Conservation (phyloP, 495 filamentous ascomycete species). For the Talaromyces trachyspermus region DNA sequence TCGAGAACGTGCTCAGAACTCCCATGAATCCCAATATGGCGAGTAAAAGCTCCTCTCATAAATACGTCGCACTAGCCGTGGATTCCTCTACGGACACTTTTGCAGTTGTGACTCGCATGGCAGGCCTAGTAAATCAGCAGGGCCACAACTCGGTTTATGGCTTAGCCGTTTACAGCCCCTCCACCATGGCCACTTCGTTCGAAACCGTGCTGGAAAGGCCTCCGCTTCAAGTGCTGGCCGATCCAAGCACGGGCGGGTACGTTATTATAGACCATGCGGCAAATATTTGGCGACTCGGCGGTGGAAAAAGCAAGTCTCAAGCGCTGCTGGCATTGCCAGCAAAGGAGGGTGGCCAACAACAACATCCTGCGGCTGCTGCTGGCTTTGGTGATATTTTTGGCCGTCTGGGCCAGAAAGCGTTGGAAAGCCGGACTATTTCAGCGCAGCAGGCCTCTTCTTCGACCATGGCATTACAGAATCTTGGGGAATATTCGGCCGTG, state of each 20-base stretch:
- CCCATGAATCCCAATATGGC: constrained; percentile 12
- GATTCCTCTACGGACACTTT: constrained; percentile 30
- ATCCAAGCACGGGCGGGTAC: constrained; percentile 48
- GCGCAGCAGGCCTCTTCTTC: constrained; percentile 33
- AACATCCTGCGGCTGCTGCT: constrained; percentile 26
- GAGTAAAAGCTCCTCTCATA: constrained; percentile 1
- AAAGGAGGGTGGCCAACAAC: constrained; percentile 27
- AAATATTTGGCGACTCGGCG: constrained; percentile 40
- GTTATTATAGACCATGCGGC: constrained; percentile 40
- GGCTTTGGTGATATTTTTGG: constrained; percentile 45
- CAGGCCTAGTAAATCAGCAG: constrained; percentile 1
- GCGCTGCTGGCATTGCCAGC: constrained; percentile 43
- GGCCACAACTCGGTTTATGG: not conserved
- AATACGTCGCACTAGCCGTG: constrained; percentile 21
- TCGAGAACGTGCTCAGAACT: constrained; percentile 31
- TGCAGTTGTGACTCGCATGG: constrained; percentile 19
- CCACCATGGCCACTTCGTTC: constrained; percentile 20
- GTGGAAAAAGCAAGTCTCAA: constrained; percentile 48
- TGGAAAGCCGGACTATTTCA: constrained; percentile 19
- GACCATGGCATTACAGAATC: constrained; percentile 54
- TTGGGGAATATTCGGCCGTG: constrained; percentile 68
- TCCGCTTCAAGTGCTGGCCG: constrained; percentile 31
- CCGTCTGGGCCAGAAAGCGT: constrained; percentile 18
- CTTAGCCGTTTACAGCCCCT: constrained; percentile 29
- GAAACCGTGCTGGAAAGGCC: constrained; percentile 18